phyloP scores from a whole-genome alignment of 148 eudicot species.

The Linanthus parryae region DNA sequence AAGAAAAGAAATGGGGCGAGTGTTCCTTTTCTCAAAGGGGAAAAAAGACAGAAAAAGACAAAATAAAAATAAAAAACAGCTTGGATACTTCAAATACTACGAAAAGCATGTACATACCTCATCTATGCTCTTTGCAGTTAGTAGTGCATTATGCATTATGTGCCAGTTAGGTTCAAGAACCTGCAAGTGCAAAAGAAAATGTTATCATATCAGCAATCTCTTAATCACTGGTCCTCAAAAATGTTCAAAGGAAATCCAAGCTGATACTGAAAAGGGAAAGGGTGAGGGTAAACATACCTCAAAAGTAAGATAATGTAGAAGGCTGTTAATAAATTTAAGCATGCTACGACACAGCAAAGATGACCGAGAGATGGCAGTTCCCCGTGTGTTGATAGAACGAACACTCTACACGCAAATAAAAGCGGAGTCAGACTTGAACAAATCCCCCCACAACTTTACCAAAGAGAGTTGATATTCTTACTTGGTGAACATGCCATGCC shows the following conservation, averaged over 20 bases:
- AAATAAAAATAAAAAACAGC: no score
- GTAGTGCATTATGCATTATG: constrained; percentile 78
- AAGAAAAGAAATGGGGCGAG: no score
- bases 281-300: constrained; percentile 45
- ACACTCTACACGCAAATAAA: constrained; percentile 59
- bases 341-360: constrained; percentile 92
- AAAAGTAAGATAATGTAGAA: constrained; percentile 87
- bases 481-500: constrained; percentile 99
- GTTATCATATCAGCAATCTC: not conserved
- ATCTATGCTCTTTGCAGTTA: constrained; percentile 90
- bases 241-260: not conserved
- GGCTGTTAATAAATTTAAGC: constrained; percentile 90
- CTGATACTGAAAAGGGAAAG: not conserved
- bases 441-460: constrained; percentile 2
- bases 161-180: constrained; percentile 99
- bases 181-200: constrained; percentile 28
- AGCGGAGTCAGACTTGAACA: no score
- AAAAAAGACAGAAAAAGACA: no score
- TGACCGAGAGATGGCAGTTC: constrained; percentile 78
- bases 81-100: not conserved
- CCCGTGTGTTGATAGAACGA: constrained; percentile 68
- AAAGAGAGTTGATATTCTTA: constrained; percentile 25
- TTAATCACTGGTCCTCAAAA: not conserved
- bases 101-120: constrained; percentile 42
- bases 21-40: no score